Evolutionary conservation across 768 basidiomycete genomes (phyloP), one percentile per base, ranked within the genome.

Genomic region (Terana coerulea): DNA sequence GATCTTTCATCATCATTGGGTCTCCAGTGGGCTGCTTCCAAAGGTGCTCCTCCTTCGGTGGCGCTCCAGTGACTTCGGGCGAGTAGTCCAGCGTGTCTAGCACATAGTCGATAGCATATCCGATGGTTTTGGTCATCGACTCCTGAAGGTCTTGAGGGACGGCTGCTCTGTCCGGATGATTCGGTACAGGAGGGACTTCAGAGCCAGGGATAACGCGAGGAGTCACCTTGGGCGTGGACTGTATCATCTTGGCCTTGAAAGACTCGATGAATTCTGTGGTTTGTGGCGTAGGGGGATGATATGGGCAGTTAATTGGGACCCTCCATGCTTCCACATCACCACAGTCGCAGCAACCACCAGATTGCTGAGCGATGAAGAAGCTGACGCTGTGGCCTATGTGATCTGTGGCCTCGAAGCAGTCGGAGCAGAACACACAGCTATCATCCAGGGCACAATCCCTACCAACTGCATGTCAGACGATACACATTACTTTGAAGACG

Each of bases 301-400:
- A 80, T 0, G 85, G 83, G 65, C 92, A 95, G 11, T 73, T 67
- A 14, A 89, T 76, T 5, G 79, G 72, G 5, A 64, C 61, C 29
- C 83, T 78, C 93, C 94, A 98, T 1, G 91, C 91, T 61, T 95
- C 88, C 21, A 78, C 74, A 61, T 98, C 95, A 14, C 93, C 93
- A 60, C 95, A 98, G 68, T 98, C 94, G 64, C 97, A 99, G 59
- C 91, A 94, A 4, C 93, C 90, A 6, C 93, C 89, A 0, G 89
- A 86, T 59, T 97, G 93, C 52, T 91, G 90, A 7, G 89, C 86
- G 58, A 95, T 88, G 68, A 91, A 92, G 72, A 98, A 95, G 53
- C 88, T 87, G 59, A 98, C 84, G 57, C 92, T 95, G 71, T 98
- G 95, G 39, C 83, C 84, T 19, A 73, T 70, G 64, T 98, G 95